Evolutionary conservation across 75 land plant genomes (phyloP), one percentile per base, ranked within the genome.

Genomic region (Azolla pinnata): DNA sequence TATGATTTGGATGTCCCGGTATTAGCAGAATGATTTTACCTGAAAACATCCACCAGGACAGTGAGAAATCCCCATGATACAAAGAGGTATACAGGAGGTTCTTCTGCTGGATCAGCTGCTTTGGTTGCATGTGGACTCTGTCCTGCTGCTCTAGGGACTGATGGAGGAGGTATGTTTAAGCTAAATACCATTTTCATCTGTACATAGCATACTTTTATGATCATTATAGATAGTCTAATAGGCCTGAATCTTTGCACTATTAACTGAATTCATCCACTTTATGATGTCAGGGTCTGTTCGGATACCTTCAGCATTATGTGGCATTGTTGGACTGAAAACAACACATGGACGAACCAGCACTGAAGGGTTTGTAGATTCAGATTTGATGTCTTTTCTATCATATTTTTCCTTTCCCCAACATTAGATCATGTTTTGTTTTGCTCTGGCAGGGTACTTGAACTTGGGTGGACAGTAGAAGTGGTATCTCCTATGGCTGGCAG

Each of bases 51-150:
- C 49, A 24, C 60, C 81, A 91, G 97, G 70, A 82, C 93, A 48
- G 51, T 78, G n/a, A 75, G 89, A 62, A 92, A 92, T 61, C 95
- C 97, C 29, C 85, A 92, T 68, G 75, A 70, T 44, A 59, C 65
- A 29, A 72, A 80, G 1, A 54, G 95, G 34, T 88, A 92, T 54
- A 85, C 97, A 2, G 97, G 97, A 59, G 97, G 97, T 20, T 92
- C 97, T 32, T 92, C 97, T 14, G 85, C 97, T 51, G 97, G 97
- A 26, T 87, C 97, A 17, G 86, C 84, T 57, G 95, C 97, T 47
- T 50, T 92, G 70, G 87, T 92, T 29, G 83, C 90, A 62, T 75
- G 87, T 63, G 97, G 97, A 47, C 46, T 92, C 34, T 88, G 95
- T 70, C 77, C 97, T 51, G 97, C 82, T 56, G 82, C 97, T 54